phyloP scores from a whole-genome alignment of 2,329 filamentous ascomycete genomes.

The Dactylonectria estremocensis region DNA sequence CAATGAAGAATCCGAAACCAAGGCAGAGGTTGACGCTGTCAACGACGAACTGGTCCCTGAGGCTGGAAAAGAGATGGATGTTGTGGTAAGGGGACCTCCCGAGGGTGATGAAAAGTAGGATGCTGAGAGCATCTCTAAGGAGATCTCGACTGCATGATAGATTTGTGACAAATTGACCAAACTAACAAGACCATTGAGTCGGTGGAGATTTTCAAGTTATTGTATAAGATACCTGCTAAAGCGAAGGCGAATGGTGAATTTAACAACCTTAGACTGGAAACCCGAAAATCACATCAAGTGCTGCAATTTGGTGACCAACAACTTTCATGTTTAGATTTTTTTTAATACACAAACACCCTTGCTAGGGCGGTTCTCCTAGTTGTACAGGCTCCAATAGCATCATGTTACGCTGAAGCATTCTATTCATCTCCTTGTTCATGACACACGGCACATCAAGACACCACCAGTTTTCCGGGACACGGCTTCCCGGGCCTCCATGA shows the following conservation, averaged over 20 bases:
- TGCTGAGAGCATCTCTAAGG: conserved; percentile 24
- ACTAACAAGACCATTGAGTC: conserved; percentile 37
- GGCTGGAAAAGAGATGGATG: conserved; percentile 27
- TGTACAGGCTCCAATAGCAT: conserved; percentile 46
- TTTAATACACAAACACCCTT: conserved; percentile 45
- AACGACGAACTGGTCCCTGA: conserved; percentile 18
- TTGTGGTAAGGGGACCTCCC: conserved; percentile 23
- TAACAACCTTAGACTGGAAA: conserved; percentile 39
- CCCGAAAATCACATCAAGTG: conserved; percentile 25
- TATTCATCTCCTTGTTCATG: conserved; percentile 49
- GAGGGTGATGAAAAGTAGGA: conserved; percentile 32
- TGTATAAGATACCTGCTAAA: conserved; percentile 52
- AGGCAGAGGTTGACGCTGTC: conserved; percentile 27
- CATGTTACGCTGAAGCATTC: conserved; percentile 38
- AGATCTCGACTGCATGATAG: conserved; percentile 35
- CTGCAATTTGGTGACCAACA: conserved; percentile 26
- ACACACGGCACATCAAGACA: conserved; percentile 80
- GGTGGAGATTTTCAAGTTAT: conserved; percentile 41
- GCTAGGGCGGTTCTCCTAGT: conserved; percentile 43
- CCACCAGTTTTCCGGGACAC: conserved; percentile 87
- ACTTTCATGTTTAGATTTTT: conserved; percentile 37
- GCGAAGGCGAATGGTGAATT: conserved; percentile 52
- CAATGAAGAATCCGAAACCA: conserved; percentile 20
- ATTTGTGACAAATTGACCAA: conserved; percentile 37
- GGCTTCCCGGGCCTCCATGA: conserved; percentile 87